Conservation (phyloP, 441 rosid genomes). For the Corymbia calophylla region DNA sequence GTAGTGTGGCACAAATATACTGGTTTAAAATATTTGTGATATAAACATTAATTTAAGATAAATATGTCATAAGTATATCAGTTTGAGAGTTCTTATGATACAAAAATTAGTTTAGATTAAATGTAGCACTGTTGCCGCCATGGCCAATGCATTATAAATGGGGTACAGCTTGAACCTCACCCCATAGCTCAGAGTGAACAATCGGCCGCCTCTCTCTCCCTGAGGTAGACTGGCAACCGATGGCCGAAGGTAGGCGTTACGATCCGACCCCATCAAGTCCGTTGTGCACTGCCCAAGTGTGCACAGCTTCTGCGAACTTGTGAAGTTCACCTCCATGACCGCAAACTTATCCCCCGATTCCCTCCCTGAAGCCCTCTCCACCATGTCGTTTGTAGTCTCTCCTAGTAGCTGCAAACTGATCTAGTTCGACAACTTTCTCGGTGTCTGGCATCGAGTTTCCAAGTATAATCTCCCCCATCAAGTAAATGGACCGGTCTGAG, state of each 20-base stretch:
- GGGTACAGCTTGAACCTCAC: too few relatives aligned
- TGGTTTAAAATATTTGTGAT: too few relatives aligned
- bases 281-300: background rate
- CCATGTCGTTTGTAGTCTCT: background rate
- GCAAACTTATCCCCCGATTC: background rate
- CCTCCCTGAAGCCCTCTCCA: background rate
- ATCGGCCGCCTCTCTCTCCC: too few relatives aligned
- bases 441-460: background rate
- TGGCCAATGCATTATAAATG: too few relatives aligned
- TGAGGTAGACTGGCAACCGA: background rate
- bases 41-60: too few relatives aligned
- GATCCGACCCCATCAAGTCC: background rate
- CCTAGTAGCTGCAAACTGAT: background rate
- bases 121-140: rapidly evolving
- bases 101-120: too few relatives aligned
- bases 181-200: too few relatives aligned
- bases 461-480: background rate
- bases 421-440: background rate
- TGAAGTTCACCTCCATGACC: background rate
- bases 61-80: too few relatives aligned
- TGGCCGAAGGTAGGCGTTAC: background rate
- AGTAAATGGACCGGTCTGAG: background rate
- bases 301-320: background rate
- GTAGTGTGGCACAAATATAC: too few relatives aligned
- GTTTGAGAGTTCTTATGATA: too few relatives aligned